Base-by-base conservation (phyloP, 2,329 filamentous ascomycete genomes). In the Apiospora phragmitis region DNA sequence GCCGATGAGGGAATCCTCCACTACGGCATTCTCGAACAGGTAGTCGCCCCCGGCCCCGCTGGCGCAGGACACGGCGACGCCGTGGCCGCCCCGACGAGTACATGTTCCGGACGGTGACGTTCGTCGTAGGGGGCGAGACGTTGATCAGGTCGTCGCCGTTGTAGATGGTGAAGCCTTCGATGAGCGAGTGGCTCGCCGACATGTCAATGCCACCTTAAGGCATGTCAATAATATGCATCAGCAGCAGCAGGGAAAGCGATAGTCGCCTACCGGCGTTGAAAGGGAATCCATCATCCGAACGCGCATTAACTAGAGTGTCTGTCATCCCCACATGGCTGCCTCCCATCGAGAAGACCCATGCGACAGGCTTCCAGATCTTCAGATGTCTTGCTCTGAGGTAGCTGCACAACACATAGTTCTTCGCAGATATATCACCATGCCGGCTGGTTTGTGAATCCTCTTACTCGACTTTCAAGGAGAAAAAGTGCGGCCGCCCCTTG, bases 91-190 rank as follows among this genome's bases (percentile, higher is more conserved):
- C 74, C 38, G 73, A 73, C 1, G 74, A 73, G 21, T 72, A 67
- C 18, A 75, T 68, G 55, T 76, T 74, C 18, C 74, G 71, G 43
- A 75, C 72, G 16, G 74, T 76, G 9, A 76, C 69, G 47, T 76
- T 75, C 18, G 70, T 74, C 12, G 74, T 70, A 2, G 74, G 74
- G 0, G 74, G 74, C 3, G 74, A 65, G 6, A 76, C 71, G 24
- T 75, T 75, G 65, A 76, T 70, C 12, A 74, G 69, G 66, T 76
- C 74, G 47, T 75, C 74, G 42, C 74, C 74, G 66, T 74, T 76
- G 68, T 72, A 74, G n/a, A 70, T 72, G 9, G 70, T 72, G 70
- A 73, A 75, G 38, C 73, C 72, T 14, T 75, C 74, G 41, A 76
- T 71, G 42, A 76, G 71, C 24, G 74, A 72, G 65, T 74, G 70